Base-by-base conservation (phyloP, 805 yeast genomes). In the Candida pseudofarinosa region DNA sequence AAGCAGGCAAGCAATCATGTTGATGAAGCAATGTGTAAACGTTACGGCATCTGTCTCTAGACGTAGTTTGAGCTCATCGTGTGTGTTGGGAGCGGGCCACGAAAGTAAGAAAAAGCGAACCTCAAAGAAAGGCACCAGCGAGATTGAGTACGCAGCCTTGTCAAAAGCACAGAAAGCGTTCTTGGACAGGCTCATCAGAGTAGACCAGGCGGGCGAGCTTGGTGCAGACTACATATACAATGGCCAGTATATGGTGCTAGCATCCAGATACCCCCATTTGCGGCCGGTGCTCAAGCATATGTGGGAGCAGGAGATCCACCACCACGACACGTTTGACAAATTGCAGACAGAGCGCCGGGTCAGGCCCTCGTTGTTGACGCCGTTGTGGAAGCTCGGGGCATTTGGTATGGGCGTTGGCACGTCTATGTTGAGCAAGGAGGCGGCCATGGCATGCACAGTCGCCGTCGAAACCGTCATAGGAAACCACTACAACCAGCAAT, bases 371-470 rank as follows among this genome's bases (percentile, higher is more conserved):
- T 54, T 93, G 13, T 63, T 93, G 33, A 90, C 98, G 0, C 99
- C 99, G 1, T 55, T 88, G 1, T 93, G 99, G 99, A 89, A 86
- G 59, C 63, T 78, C 0, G 98, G 97, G 3, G 98, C 99, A 0
- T 73, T 85, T 39, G 81, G 82, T 0, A 73, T 93, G 69, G 99
- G 99, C 3, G 79, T 80, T 1, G 85, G 83, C 1, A 93, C 98
- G 0, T 97, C 96, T 0, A 53, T 85, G 41, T 64, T 89, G 48
- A 84, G 97, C 14, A 88, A 88, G 56, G 97, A 91, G 59, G 97
- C 96, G 2, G 98, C 99, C 2, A 93, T 93, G 99, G 98, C 99
- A 1, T 93, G 99, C 61, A 93, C 99, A 0, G 98, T 90, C 46
- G 98, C 98, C 0, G 98, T 93, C 1, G 99, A 93, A 63, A 93